These are phyloP conservation scores for Sorghum bicolor DNA, from an alignment of 176 grass and related monocot genomes.

Conservation along the genomic window Sorghum_bicolor_NCBIv3 NC_012871.2:75108001-75108500, in stretches of 20 bases:
- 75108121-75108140: not conserved
- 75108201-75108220: not conserved
- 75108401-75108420: not conserved
- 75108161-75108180: not conserved
- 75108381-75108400: no score
- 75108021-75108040: not conserved
- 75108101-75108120: not conserved
- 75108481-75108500: not conserved
- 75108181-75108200: not conserved
- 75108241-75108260: not conserved
- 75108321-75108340: not conserved
- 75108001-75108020: no score
- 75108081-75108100: no score
- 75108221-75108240: conserved; percentile 3
- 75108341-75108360: conserved; percentile 11
- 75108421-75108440: not conserved
- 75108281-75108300: not conserved
- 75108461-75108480: not conserved
- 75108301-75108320: conserved; percentile 3
- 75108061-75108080: no score
- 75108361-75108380: not conserved
- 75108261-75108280: conserved; percentile 13
- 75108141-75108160: not conserved
- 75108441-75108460: no score
- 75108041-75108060: not conserved